A percentile compares a stretch with the other conserved stretches of the same genome.
Evolutionary conservation across 306 rosid genomes (phyloP).

Genomic region (Begonia loranthoides): DNA sequence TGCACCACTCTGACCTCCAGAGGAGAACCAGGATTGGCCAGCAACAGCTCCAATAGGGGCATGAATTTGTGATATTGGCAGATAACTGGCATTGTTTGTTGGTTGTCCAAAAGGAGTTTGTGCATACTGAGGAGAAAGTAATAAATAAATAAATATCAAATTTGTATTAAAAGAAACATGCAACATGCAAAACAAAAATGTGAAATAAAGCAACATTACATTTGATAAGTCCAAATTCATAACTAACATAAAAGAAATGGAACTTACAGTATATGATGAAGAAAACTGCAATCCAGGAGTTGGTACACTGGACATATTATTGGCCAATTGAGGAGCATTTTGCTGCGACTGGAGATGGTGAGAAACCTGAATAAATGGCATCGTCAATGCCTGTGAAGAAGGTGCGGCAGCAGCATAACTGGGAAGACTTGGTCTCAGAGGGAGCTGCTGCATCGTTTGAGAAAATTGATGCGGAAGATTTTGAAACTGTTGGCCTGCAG

Average conservation of each 20-base stretch:
- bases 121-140: constrained; percentile 34
- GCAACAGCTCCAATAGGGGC: constrained; percentile 35
- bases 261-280: constrained; percentile 60
- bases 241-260: constrained; percentile 1
- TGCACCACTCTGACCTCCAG: constrained; percentile 49
- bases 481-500: constrained; percentile 48
- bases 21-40: constrained; percentile 70
- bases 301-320: constrained; percentile 65
- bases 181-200: no score
- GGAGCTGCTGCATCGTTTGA: constrained; percentile 73
- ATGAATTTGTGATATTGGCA: constrained; percentile 56
- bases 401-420: constrained; percentile 29
- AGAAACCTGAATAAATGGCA: constrained; percentile 64
- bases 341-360: constrained; percentile 60
- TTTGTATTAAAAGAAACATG: constrained; percentile 4
- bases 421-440: constrained; percentile 61
- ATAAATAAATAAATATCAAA: neutral
- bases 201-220: no score
- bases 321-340: constrained; percentile 38
- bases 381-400: constrained; percentile 49
- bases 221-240: no score
- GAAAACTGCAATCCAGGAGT: constrained; percentile 55
- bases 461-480: constrained; percentile 68
- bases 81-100: constrained; percentile 48
- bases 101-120: constrained; percentile 51